phyloP scores from a whole-genome alignment of 768 basidiomycete species.

The Sistotremastrum niveocremeum region DNA sequence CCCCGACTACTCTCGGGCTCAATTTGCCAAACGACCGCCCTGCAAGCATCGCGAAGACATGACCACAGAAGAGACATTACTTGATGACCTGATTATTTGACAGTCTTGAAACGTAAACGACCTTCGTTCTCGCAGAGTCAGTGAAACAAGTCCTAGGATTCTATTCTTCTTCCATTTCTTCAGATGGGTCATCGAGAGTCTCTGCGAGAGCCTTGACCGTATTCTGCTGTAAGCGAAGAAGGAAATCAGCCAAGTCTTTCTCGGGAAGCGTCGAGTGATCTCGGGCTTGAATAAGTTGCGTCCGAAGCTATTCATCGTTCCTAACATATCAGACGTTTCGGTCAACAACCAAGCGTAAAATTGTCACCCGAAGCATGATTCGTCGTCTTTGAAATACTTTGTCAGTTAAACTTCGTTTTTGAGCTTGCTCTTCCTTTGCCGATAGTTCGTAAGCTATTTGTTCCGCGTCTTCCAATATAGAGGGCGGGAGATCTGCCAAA shows the following conservation, averaged over 20 bases:
- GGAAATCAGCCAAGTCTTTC: constrained; percentile 49
- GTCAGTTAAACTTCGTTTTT: constrained; percentile 49
- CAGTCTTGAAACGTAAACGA: too few species aligned
- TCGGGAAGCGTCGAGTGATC: constrained; percentile 65
- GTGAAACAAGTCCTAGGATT: too few species aligned
- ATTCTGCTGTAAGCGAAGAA: constrained; percentile 57
- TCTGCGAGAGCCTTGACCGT: constrained; percentile 42
- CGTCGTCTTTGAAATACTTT: constrained; percentile 50
- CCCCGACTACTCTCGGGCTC: too few species aligned
- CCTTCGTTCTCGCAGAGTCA: too few species aligned
- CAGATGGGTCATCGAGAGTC: constrained; percentile 10
- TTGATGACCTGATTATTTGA: too few species aligned
- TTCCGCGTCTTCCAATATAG: constrained; percentile 51
- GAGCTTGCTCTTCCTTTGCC: constrained; percentile 39
- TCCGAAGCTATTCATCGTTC: constrained; percentile 40
- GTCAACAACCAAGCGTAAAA: not conserved
- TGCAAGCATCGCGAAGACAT: too few species aligned
- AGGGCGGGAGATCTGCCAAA: constrained; percentile 70
- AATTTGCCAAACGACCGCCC: too few species aligned
- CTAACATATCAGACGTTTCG: not conserved
- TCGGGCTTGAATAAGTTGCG: constrained; percentile 60
- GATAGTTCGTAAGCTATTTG: constrained; percentile 47
- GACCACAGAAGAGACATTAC: too few species aligned
- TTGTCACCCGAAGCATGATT: constrained; percentile 48
- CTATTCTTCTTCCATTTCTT: not conserved